phyloP scores from a whole-genome alignment of 1,139 yeast species.

The Geotrichum klebahnii region DNA sequence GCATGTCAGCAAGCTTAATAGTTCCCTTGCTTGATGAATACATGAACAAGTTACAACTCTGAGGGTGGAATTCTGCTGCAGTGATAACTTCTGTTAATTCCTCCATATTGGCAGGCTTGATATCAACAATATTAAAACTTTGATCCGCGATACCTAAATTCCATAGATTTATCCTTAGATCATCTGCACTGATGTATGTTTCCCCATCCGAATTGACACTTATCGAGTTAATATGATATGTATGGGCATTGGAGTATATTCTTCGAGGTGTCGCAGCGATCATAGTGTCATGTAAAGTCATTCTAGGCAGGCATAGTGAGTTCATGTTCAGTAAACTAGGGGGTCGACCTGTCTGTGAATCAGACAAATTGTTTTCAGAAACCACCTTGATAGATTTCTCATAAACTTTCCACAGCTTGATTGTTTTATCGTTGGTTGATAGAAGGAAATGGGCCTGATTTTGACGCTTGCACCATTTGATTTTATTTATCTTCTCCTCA shows the following conservation, averaged over 20 bases:
- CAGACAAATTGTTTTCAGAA: constrained; percentile 77
- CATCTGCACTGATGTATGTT: constrained; percentile 90
- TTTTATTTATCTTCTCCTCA: constrained; percentile 95
- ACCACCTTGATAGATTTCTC: constrained; percentile 91
- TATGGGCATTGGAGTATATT: constrained; percentile 92
- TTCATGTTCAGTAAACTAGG: constrained; percentile 30
- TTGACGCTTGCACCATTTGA: constrained; percentile 89
- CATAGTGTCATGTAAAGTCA: constrained; percentile 87
- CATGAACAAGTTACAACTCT: constrained; percentile 88
- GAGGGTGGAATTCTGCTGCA: constrained; percentile 95
- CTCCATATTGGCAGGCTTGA: constrained; percentile 97
- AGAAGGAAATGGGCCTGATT: constrained; percentile 84
- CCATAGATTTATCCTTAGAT: constrained; percentile 92
- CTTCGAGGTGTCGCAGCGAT: constrained; percentile 92
- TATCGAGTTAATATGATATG: constrained; percentile 94
- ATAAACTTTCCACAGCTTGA: constrained; percentile 91
- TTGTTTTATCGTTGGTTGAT: constrained; percentile 93
- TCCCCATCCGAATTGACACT: constrained; percentile 94
- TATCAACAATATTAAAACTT: constrained; percentile 90
- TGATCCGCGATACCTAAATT: constrained; percentile 91
- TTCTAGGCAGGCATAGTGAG: constrained; percentile 70
- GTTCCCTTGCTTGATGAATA: constrained; percentile 96
- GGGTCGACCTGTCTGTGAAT: constrained; percentile 34
- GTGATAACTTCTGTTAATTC: constrained; percentile 97
- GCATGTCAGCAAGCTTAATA: constrained; percentile 92